Evolutionary conservation across 2,329 filamentous ascomycete genomes (phyloP).

Genomic region (Ceratocystis harringtonii): DNA sequence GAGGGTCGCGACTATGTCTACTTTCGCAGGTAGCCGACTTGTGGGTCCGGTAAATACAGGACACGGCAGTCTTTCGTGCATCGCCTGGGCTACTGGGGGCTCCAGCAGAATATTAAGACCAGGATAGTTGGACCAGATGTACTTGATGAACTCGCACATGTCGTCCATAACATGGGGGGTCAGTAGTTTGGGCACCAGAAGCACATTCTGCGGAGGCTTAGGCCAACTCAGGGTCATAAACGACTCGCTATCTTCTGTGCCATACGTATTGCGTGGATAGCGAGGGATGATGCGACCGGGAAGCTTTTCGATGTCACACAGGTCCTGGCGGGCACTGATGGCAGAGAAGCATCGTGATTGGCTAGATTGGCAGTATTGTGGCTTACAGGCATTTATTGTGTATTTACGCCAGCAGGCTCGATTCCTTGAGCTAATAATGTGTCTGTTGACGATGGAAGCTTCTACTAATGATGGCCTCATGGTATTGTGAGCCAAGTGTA

Average conservation of each 20-base stretch:
- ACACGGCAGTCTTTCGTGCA: conserved; percentile 57
- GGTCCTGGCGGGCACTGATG: conserved; percentile 30
- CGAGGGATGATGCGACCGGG: conserved; percentile 43
- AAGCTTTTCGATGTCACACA: conserved; percentile 36
- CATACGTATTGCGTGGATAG: conserved; percentile 40
- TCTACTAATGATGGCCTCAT: background rate
- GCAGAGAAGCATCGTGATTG: conserved; percentile 33
- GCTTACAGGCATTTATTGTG: background rate
- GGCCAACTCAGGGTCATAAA: conserved; percentile 42
- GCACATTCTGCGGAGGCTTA: conserved; percentile 39
- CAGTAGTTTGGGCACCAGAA: conserved; percentile 45
- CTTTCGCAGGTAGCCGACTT: conserved; percentile 53
- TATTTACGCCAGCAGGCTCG: background rate
- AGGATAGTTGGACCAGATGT: conserved; percentile 68
- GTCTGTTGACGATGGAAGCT: background rate
- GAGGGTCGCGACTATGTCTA: conserved; percentile 78
- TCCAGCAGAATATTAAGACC: conserved; percentile 73
- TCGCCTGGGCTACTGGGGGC: conserved; percentile 51
- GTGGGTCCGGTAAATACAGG: conserved; percentile 51
- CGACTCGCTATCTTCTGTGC: conserved; percentile 28
- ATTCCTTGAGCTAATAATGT: background rate
- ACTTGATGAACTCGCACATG: conserved; percentile 44
- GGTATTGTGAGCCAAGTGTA: too few species aligned
- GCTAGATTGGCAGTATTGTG: background rate
- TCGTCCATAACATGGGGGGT: conserved; percentile 38